A percentile compares a stretch with the other conserved stretches of the same genome.
Evolutionary conservation across 78 protist species (phyloP).

Genomic region (Blattamonas nauphoetae): DNA sequence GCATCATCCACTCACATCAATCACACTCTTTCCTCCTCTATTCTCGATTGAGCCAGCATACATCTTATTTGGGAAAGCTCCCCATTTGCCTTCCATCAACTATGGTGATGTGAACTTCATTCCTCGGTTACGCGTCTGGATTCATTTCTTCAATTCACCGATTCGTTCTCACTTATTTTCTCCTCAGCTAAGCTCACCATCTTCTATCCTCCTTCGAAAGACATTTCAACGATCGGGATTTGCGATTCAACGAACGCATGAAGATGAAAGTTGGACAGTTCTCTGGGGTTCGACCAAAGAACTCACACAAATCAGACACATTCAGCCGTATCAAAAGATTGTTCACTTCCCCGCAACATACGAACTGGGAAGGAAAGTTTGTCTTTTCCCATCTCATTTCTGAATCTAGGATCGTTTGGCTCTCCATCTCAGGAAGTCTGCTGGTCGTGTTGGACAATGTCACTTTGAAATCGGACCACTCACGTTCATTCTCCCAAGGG

Average conservation of each 20-base stretch:
- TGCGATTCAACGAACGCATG: neutral
- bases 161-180: too few species aligned
- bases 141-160: too few species aligned
- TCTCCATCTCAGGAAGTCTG: neutral
- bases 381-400: too few species aligned
- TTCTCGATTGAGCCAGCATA: too few species aligned
- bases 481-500: neutral
- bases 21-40: too few species aligned
- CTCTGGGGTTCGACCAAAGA: neutral
- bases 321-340: neutral
- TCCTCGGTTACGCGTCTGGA: too few species aligned
- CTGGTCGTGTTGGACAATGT: neutral
- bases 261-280: neutral
- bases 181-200: neutral
- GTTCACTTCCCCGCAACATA: neutral
- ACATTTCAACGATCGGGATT: neutral
- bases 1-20: too few species aligned
- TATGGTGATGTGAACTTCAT: too few species aligned
- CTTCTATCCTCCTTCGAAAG: neutral
- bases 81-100: too few species aligned
- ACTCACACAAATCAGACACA: neutral
- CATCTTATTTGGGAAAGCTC: too few species aligned
- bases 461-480: neutral
- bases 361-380: neutral
- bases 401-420: neutral